These are phyloP conservation scores for Phytophthora nicotianae DNA, from an alignment of 352 stramenopile species.

Conservation along the genomic window DNA sequence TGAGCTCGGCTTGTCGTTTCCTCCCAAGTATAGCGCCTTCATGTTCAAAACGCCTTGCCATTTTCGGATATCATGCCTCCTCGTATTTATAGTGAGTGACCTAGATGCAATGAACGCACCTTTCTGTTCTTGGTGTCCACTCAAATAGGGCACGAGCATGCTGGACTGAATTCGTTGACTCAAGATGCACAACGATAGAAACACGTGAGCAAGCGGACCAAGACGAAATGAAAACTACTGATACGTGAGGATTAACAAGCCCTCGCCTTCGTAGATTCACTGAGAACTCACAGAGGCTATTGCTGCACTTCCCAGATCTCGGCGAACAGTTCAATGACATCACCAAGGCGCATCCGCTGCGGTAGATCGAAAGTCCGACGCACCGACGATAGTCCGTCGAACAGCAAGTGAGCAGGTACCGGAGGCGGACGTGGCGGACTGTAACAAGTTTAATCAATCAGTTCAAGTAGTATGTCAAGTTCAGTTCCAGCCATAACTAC, in stretches of 20 bases:
- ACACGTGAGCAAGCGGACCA: constrained; percentile 11
- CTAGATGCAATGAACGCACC: background rate
- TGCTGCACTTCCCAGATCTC: constrained; percentile 92
- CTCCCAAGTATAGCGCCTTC: constrained; percentile 24
- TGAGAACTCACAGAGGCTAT: constrained; percentile 36
- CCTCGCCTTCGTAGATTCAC: constrained; percentile 27
- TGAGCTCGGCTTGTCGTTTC: constrained; percentile 26
- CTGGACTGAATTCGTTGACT: background rate
- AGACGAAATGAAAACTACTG: constrained; percentile 29
- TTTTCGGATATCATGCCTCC: constrained; percentile 19
- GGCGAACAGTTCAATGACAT: constrained; percentile 88
- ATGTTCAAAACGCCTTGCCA: constrained; percentile 9
- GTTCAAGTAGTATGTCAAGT: background rate
- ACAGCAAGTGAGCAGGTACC: constrained; percentile 77
- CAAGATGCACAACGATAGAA: constrained; percentile 13
- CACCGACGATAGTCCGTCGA: constrained; percentile 86
- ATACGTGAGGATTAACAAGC: constrained; percentile 45
- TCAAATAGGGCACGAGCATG: background rate
- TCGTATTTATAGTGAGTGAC: constrained; percentile 27
- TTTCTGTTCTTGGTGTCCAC: background rate
- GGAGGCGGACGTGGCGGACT: constrained; percentile 70
- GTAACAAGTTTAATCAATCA: constrained; percentile 21
- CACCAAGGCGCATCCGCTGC: constrained; percentile 82
- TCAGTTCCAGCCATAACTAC: constrained; percentile 17
- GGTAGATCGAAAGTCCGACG: constrained; percentile 87